Base-by-base conservation (phyloP, 495 filamentous ascomycete genomes). In the Echria macrotheca region DNA sequence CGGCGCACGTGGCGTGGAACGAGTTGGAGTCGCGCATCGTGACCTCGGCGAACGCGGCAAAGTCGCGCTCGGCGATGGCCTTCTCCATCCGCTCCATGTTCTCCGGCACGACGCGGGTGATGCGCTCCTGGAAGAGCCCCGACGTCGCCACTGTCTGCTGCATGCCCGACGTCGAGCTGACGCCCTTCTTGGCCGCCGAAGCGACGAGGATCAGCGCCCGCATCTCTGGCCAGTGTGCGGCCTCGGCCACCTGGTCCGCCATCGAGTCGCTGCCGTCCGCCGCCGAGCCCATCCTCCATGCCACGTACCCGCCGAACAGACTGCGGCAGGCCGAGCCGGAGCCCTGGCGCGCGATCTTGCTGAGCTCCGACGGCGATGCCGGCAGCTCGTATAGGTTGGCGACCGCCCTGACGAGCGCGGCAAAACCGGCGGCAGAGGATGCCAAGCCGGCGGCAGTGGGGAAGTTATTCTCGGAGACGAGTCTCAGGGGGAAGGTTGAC, bases 381-480 rank as follows among this genome's bases (percentile, higher is more conserved):
- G 84, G 83, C 1, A 98, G 81, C 60, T 85, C 72, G 71, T 96
- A 98, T 24, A 98, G 78, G 63, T 96, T 76, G 11, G 94, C 93
- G 53, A 98, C 87, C 32, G 89, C 89, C 37, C 91, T 81, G 32
- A 97, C 90, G 0, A 98, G 81, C 11, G 93, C 93, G 12, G 93
- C 93, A 61, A 97, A 97, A 28, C 93, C 93, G 4, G 93, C 93
- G 11, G 93, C 93, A 0, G 86, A 93, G 39, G 82, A 87, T 19
- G 93, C 93, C 15, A 98, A 83, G 12, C 93, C 93, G n/a, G 93
- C 93, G 23, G 93, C 93, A 19, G 93, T 98, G 44, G 93, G 93
- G 80, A 98, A 98, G 75, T 98, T 98, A 78, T 98, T 98, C 68
- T 88, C 84, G 50, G 84, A 89, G 45, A 91, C 89, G 52, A 97